A percentile compares a stretch with the other conserved stretches of the same genome.
phyloP scores from a whole-genome alignment of 179 eudicot genomes.

The Gypsophila paniculata region DNA sequence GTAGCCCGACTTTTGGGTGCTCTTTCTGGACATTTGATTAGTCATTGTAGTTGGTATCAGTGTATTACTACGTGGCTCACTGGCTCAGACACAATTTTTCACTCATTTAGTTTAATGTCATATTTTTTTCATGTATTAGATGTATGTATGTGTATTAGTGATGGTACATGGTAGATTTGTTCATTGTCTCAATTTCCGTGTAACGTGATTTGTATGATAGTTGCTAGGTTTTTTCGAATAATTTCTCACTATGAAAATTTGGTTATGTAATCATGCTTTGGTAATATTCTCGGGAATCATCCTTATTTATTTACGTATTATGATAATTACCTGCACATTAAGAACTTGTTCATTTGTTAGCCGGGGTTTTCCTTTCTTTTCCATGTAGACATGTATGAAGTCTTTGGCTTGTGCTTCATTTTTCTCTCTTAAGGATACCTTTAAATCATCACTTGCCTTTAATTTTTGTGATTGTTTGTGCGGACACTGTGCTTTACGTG shows the following conservation, averaged over 20 bases:
- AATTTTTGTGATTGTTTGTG: not conserved
- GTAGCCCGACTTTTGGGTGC: not conserved
- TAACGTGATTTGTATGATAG: slow-evolving; percentile 5
- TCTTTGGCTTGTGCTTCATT: slow-evolving; percentile 1
- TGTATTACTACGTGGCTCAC: slow-evolving; percentile 5
- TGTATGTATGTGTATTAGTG: not conserved
- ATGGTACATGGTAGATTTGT: not conserved
- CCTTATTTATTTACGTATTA: not conserved
- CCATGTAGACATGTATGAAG: not conserved
- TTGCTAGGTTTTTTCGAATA: not conserved
- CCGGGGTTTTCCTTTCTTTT: not conserved
- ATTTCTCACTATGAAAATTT: not conserved
- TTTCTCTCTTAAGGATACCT: not conserved
- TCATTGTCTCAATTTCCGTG: not conserved
- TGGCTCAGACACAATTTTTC: not conserved
- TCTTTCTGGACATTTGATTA: slow-evolving; percentile 10
- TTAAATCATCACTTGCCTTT: slow-evolving; percentile 3
- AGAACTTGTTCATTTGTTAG: not conserved
- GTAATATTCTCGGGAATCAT: not conserved
- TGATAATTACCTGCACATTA: not conserved
- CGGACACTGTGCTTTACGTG: slow-evolving; percentile 13
- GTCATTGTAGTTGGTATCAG: not conserved
- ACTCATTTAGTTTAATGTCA: not conserved
- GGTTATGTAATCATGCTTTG: slow-evolving; percentile 3
- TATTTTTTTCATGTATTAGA: not conserved